A percentile compares a stretch with the other conserved stretches of the same genome.
phyloP scores from a whole-genome alignment of 2,329 filamentous ascomycete species.

The Fusarium succisae region DNA sequence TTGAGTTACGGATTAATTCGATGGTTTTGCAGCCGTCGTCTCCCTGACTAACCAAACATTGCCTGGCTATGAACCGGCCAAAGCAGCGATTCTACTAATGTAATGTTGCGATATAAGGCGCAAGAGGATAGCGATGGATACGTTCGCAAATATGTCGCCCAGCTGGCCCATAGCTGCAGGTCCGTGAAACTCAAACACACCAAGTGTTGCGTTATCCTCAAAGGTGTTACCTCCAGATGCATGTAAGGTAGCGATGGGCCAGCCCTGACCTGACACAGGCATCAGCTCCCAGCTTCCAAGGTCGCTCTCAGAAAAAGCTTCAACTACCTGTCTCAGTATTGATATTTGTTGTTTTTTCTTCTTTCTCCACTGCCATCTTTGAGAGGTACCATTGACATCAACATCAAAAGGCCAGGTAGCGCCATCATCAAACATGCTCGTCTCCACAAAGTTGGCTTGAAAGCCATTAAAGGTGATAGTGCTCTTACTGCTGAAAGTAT shows the following conservation, averaged over 20 bases:
- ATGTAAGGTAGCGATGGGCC: neutral
- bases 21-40: too few relatives aligned
- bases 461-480: neutral
- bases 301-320: neutral
- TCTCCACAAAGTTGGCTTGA: neutral
- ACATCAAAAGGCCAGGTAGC: conserved; percentile 2
- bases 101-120: conserved; percentile 8
- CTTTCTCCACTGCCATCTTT: conserved; percentile 3
- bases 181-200: neutral
- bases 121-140: neutral
- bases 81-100: neutral
- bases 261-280: neutral
- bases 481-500: neutral
- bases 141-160: neutral
- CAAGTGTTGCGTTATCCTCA: neutral
- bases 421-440: neutral
- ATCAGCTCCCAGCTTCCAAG: neutral
- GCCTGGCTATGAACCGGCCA: neutral
- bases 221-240: neutral
- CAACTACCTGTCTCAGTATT: neutral
- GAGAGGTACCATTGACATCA: neutral
- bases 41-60: too few relatives aligned
- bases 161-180: neutral
- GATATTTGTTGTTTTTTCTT: neutral
- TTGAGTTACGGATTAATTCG: too few relatives aligned